These are phyloP conservation scores for Prototheca wickerhamii DNA, from an alignment of 163 green algal genomes.

Conservation along the genomic window DNA sequence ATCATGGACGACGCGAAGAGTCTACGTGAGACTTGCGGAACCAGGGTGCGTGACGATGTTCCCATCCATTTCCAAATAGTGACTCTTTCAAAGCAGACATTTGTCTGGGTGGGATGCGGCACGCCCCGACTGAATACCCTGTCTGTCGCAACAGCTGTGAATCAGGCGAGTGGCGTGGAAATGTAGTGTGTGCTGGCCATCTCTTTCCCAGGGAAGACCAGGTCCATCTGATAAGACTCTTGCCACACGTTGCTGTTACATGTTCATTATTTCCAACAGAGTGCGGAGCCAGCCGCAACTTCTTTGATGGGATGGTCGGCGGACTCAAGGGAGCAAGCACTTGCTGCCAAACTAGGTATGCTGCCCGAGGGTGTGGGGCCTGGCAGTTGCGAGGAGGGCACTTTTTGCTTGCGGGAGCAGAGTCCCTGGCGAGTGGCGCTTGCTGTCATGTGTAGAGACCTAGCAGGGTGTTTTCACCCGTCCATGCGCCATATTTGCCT, in stretches of 20 bases:
- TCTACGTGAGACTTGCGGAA: not conserved
- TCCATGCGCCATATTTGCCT: not conserved
- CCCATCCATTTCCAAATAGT: slow-evolving; percentile 29
- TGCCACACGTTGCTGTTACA: not conserved
- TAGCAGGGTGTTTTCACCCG: not conserved
- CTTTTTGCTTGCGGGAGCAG: too few relatives aligned
- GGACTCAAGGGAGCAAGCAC: not conserved
- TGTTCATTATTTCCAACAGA: not conserved
- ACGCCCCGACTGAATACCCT: slow-evolving; percentile 11
- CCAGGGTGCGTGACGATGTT: slow-evolving; percentile 9
- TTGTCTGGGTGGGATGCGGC: slow-evolving; percentile 15
- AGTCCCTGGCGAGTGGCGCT: too few relatives aligned
- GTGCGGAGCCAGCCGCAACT: slow-evolving; percentile 7
- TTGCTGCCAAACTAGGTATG: not conserved
- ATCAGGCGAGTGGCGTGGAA: slow-evolving; percentile 1
- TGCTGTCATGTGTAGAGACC: too few relatives aligned
- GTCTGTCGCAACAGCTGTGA: slow-evolving; percentile 10
- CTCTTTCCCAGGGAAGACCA: not conserved
- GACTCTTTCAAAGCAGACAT: slow-evolving; percentile 17
- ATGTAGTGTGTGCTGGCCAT: not conserved
- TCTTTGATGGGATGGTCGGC: slow-evolving; percentile 11
- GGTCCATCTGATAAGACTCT: not conserved
- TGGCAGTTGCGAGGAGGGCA: not conserved
- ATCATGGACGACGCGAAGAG: not conserved
- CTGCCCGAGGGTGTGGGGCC: not conserved